Conservation (phyloP, 805 yeast species). For the Zygosaccharomyces lentus region DNA sequence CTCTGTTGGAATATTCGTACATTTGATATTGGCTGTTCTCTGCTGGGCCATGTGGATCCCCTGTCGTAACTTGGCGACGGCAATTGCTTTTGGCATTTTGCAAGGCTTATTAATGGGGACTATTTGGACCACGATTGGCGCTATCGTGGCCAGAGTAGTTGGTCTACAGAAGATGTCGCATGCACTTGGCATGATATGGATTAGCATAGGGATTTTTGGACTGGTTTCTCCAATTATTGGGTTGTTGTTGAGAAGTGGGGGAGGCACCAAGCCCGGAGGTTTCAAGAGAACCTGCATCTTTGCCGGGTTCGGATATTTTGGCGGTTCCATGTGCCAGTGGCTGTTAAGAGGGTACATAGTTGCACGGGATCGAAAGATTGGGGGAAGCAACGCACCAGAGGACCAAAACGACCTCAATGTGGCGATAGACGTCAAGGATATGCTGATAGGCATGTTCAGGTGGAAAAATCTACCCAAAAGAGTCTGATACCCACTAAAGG, state of each 20-base stretch:
- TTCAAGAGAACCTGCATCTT: constrained; percentile 54
- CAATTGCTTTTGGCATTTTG: constrained; percentile 47
- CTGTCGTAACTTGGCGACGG: constrained; percentile 52
- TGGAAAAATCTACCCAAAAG: constrained; percentile 9
- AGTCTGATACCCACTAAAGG: not conserved
- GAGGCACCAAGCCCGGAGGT: constrained; percentile 33
- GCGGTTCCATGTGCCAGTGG: constrained; percentile 41
- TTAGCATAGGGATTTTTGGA: constrained; percentile 46
- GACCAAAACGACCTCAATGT: constrained; percentile 26
- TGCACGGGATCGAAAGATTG: constrained; percentile 40
- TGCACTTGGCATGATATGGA: constrained; percentile 50
- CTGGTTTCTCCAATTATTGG: constrained; percentile 62
- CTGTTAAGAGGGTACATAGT: constrained; percentile 52
- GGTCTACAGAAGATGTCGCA: constrained; percentile 52
- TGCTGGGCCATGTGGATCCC: constrained; percentile 55
- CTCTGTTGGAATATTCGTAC: constrained; percentile 40
- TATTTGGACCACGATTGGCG: constrained; percentile 52
- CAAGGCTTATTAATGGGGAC: constrained; percentile 60
- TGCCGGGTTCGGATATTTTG: constrained; percentile 52
- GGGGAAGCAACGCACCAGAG: constrained; percentile 23
- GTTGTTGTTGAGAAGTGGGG: constrained; percentile 40
- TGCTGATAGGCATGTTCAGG: constrained; percentile 9
- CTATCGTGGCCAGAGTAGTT: constrained; percentile 48
- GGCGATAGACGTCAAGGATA: constrained; percentile 10
- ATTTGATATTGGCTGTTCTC: constrained; percentile 40